phyloP scores from a whole-genome alignment of 208 protist species.

The Crithidia acanthocephali region DNA sequence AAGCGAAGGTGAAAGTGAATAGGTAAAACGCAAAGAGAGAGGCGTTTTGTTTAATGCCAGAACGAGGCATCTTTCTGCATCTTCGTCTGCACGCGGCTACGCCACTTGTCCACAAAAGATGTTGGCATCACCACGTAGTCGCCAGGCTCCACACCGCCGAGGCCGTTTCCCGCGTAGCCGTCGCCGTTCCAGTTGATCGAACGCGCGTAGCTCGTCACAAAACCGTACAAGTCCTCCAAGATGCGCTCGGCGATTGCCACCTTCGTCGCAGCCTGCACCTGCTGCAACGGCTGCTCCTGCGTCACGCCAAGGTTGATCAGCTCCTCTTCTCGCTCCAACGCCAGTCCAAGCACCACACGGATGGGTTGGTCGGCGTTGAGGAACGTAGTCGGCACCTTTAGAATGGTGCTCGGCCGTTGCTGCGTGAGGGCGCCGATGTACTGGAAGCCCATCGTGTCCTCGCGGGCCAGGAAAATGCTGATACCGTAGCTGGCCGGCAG shows the following conservation, averaged over 20 bases:
- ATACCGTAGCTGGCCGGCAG: slow-evolving; percentile 48
- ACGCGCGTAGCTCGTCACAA: slow-evolving; percentile 69
- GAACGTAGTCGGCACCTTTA: slow-evolving; percentile 51
- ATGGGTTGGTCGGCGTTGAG: slow-evolving; percentile 34
- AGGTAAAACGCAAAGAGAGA: slow-evolving; percentile 1
- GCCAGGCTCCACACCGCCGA: slow-evolving; percentile 34
- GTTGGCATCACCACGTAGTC: slow-evolving; percentile 74
- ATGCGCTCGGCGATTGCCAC: slow-evolving; percentile 68
- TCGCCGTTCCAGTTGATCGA: slow-evolving; percentile 17
- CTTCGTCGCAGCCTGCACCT: slow-evolving; percentile 58
- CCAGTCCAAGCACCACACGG: slow-evolving; percentile 64
- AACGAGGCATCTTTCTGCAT: slow-evolving; percentile 74
- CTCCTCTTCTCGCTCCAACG: slow-evolving; percentile 57
- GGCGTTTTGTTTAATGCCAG: slow-evolving; percentile 25
- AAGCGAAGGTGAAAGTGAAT: neutral
- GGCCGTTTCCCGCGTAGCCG: neutral
- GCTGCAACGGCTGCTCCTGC: slow-evolving; percentile 47
- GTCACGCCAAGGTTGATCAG: slow-evolving; percentile 58
- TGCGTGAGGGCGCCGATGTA: slow-evolving; percentile 73
- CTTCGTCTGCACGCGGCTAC: slow-evolving; percentile 42
- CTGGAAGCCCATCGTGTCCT: slow-evolving; percentile 58
- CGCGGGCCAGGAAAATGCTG: slow-evolving; percentile 65
- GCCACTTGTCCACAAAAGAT: slow-evolving; percentile 79
- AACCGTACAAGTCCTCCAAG: slow-evolving; percentile 76
- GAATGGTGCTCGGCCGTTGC: slow-evolving; percentile 54